Evolutionary conservation across 108 stramenopile genomes (phyloP).

Genomic region (Mayamaea pseudoterrestris): DNA sequence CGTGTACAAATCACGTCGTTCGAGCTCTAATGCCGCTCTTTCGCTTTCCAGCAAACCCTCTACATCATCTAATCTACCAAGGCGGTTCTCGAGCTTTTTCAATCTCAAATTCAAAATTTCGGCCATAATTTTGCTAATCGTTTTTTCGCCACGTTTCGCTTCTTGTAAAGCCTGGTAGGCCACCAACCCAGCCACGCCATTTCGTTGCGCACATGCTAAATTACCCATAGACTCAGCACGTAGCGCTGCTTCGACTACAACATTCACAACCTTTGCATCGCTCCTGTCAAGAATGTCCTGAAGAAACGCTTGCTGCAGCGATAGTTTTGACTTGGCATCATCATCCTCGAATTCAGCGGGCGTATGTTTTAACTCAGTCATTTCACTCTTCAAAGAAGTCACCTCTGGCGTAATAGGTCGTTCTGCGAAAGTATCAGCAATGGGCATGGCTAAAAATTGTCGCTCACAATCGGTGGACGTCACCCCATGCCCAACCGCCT

Average conservation of each 20-base stretch:
- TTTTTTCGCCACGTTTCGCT: constrained; percentile 33
- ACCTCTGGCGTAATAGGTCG: constrained; percentile 17
- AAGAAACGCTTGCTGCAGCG: constrained; percentile 8
- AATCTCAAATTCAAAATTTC: constrained; percentile 67
- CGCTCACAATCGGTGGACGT: constrained; percentile 49
- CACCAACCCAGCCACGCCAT: constrained; percentile 31
- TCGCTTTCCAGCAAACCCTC: constrained; percentile 82
- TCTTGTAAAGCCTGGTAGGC: constrained; percentile 38
- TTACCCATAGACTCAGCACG: constrained; percentile 12
- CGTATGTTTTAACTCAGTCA: constrained; percentile 3
- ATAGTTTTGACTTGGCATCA: not conserved
- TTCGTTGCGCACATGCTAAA: constrained; percentile 38
- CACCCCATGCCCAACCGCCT: constrained; percentile 36
- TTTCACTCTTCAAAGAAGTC: constrained; percentile 1
- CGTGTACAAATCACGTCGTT: constrained; percentile 81
- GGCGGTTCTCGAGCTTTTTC: constrained; percentile 68
- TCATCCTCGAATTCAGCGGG: not conserved
- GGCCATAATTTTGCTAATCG: constrained; percentile 34
- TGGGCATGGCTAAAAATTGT: constrained; percentile 40
- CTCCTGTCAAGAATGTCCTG: constrained; percentile 33
- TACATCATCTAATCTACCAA: constrained; percentile 69
- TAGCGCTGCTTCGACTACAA: constrained; percentile 38
- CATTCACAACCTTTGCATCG: constrained; percentile 30
- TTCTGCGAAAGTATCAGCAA: constrained; percentile 1
- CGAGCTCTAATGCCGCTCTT: constrained; percentile 72